A percentile compares a stretch with the other conserved stretches of the same genome.
These are phyloP conservation scores for Coemansia sp. DNA, from an alignment of 192 early-diverging fungal species.

Conservation along the genomic window DNA sequence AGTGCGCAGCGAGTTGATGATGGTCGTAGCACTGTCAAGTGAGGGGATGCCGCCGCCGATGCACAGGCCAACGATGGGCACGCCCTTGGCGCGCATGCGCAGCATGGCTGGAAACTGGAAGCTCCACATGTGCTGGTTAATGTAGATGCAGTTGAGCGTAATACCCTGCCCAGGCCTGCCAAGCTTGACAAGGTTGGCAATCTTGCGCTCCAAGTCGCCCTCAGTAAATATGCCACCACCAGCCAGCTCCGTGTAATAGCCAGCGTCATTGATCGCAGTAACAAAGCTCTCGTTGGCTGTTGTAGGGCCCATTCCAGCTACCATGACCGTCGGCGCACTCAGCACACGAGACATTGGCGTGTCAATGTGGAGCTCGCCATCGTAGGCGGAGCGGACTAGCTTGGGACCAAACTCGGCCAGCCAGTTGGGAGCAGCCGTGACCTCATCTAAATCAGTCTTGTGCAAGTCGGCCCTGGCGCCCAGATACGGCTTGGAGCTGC, in stretches of 20 bases:
- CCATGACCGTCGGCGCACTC: conserved; percentile 91
- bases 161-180: conserved; percentile 83
- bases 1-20: conserved; percentile 73
- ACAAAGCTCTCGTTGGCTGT: conserved; percentile 82
- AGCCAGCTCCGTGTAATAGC: conserved; percentile 90
- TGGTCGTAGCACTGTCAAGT: conserved; percentile 79
- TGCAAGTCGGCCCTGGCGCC: conserved; percentile 78
- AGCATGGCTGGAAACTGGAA: conserved; percentile 81
- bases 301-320: conserved; percentile 94
- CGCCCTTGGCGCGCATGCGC: conserved; percentile 79
- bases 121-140: conserved; percentile 86
- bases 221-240: conserved; percentile 91
- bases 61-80: conserved; percentile 91
- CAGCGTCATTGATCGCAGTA: conserved; percentile 84
- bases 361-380: conserved; percentile 77
- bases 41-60: conserved; percentile 93
- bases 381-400: conserved; percentile 65
- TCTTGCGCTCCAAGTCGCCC: conserved; percentile 65
- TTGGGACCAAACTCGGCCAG: conserved; percentile 79
- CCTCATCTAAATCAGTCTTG: conserved; percentile 64
- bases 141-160: conserved; percentile 90
- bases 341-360: conserved; percentile 84
- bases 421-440: conserved; percentile 88
- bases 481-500: conserved; percentile 56
- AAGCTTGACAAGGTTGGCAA: conserved; percentile 72